phyloP scores from a whole-genome alignment of 208 protist genomes.

The Leishmania gerbilli region DNA sequence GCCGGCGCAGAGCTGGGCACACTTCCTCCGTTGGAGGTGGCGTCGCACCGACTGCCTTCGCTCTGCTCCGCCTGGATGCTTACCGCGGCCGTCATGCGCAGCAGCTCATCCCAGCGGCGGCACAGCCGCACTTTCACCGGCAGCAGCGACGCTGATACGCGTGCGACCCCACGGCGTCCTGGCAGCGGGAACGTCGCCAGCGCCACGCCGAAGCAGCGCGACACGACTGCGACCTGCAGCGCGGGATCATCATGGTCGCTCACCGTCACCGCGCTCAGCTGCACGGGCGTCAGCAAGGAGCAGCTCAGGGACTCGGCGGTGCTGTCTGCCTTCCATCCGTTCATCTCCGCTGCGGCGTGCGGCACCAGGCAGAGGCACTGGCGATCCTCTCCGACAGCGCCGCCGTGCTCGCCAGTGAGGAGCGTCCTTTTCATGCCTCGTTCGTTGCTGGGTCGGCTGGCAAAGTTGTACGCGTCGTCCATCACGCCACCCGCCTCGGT shows the following conservation, averaged over 20 bases:
- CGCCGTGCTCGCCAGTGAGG: not conserved
- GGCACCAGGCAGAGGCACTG: slow-evolving; percentile 38
- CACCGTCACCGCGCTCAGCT: slow-evolving; percentile 37
- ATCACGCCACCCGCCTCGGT: not conserved
- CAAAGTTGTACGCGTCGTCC: slow-evolving; percentile 27
- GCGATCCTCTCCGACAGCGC: slow-evolving; percentile 4
- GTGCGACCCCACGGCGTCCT: slow-evolving; percentile 22
- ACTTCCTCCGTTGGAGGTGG: slow-evolving; percentile 9
- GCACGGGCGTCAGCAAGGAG: slow-evolving; percentile 22
- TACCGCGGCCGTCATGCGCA: slow-evolving; percentile 19
- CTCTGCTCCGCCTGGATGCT: slow-evolving; percentile 17
- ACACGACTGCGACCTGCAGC: slow-evolving; percentile 40
- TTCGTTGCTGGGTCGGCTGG: slow-evolving; percentile 17
- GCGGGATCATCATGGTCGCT: slow-evolving; percentile 31
- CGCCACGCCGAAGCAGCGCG: slow-evolving; percentile 38
- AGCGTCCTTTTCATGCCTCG: slow-evolving; percentile 1
- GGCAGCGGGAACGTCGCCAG: slow-evolving; percentile 33
- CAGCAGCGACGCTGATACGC: slow-evolving; percentile 24
- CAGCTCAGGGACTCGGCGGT: slow-evolving; percentile 28
- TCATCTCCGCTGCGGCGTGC: slow-evolving; percentile 44
- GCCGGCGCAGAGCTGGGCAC: not conserved
- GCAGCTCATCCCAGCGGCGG: slow-evolving; percentile 27
- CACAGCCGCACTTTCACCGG: slow-evolving; percentile 27
- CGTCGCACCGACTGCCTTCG: slow-evolving; percentile 7
- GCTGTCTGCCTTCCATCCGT: slow-evolving; percentile 27